A percentile compares a stretch with the other conserved stretches of the same genome.
Evolutionary conservation across 2,329 filamentous ascomycete genomes (phyloP).

Genomic region (Stachybotrys echinatus): DNA sequence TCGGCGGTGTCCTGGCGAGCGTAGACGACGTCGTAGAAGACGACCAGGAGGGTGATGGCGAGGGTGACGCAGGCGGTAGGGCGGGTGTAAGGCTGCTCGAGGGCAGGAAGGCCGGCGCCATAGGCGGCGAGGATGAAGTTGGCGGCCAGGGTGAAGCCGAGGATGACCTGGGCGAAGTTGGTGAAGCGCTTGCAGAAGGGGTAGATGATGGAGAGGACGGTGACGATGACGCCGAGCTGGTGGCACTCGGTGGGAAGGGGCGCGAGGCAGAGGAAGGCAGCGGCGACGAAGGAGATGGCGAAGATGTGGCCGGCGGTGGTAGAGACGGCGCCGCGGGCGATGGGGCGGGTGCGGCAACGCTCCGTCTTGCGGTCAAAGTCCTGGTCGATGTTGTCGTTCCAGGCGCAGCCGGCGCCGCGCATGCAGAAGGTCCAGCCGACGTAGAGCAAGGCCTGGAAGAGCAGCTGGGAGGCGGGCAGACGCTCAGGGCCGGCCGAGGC

Average conservation of each 20-base stretch:
- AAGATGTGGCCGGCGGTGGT: slow-evolving; percentile 31
- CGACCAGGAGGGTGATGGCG: slow-evolving; percentile 17
- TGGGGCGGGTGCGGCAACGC: slow-evolving; percentile 44
- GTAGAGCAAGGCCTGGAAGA: slow-evolving; percentile 30
- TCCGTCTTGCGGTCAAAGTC: slow-evolving; percentile 46
- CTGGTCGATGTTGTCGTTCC: slow-evolving; percentile 51
- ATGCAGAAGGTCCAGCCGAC: slow-evolving; percentile 37
- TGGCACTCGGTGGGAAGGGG: slow-evolving; percentile 8
- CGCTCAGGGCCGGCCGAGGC: slow-evolving; percentile 29
- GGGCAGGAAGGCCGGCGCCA: slow-evolving; percentile 9
- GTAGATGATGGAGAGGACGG: slow-evolving; percentile 39
- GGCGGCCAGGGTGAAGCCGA: slow-evolving; percentile 44
- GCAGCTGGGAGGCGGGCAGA: slow-evolving; percentile 15
- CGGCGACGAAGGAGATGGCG: slow-evolving; percentile 2
- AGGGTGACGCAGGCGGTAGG: slow-evolving; percentile 12
- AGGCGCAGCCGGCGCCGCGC: slow-evolving; percentile 45
- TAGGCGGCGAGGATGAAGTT: slow-evolving; percentile 9
- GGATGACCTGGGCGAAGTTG: slow-evolving; percentile 44
- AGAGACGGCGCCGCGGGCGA: slow-evolving; percentile 44
- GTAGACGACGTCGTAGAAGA: slow-evolving; percentile 30
- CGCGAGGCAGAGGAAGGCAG: slow-evolving; percentile 1
- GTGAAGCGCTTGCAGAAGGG: slow-evolving; percentile 47
- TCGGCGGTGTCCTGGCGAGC: slow-evolving; percentile 27
- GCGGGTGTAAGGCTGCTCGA: slow-evolving; percentile 7
- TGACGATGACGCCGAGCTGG: slow-evolving; percentile 32